Base-by-base conservation (phyloP, 306 rosid genomes). In the Prunus fruticosa region DNA sequence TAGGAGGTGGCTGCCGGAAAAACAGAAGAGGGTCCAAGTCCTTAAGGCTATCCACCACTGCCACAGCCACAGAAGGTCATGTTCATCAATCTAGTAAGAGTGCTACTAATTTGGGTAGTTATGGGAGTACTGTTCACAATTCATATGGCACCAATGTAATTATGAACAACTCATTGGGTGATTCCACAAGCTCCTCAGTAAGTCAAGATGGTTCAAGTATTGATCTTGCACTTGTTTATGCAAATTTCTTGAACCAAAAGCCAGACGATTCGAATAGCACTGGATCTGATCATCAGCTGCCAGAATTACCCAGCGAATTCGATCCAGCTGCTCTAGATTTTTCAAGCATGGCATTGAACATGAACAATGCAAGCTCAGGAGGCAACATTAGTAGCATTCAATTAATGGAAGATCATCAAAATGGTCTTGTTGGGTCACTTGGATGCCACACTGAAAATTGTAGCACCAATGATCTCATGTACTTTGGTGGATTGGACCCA, bases 161-260 rank as follows among this genome's bases (percentile, higher is more conserved):
- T 46, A 67, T 67, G 46, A 61, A 25, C 38, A 57, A 25, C 41
- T 74, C 78, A 65, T 47, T 77, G 60, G 74, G 69, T 68, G 84
- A 34, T 64, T 71, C 89, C 49, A 77, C 85, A 80, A 71, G 60
- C 62, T 78, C 86, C 8, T 79, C 89, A 25, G 43, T 65, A 71
- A 28, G 60, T 71, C 76, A 63, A 69, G 84, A 83, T 79, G 85
- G 86, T 45, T 88, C 96, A 38, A 81, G 82, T 60, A 92, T 92
- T 71, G 97, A 92, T 78, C 93, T 92, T 27, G 96, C 97, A 8
- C 81, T 88, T 12, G 93, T 90, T 52, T 88, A 88, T 72, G 93
- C 96, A n/a, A 92, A 90, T 58, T 92, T 87, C 78, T 86, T 92
- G 74, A 87, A 82, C 67, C 90, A 81, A 78, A 92, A 92, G 68